Evolutionary conservation across 2,329 filamentous ascomycete species (phyloP).

Genomic region (Xylaria sp.): DNA sequence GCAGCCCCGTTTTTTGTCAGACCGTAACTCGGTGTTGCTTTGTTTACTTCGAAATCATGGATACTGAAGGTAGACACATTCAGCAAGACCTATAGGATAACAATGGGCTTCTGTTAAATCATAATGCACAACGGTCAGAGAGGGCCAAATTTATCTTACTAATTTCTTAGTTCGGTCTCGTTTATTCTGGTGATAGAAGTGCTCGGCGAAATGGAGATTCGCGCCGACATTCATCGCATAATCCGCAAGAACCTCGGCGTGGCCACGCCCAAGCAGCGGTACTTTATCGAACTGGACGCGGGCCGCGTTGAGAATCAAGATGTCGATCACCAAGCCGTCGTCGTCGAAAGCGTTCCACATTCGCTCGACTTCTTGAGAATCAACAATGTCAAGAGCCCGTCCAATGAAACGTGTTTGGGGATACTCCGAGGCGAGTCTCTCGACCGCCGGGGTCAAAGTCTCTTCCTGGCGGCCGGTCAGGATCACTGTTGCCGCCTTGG

Average conservation of each 20-base stretch:
- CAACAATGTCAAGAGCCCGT: neutral
- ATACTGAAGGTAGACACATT: constrained; percentile 10
- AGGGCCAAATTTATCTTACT: neutral
- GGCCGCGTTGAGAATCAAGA: neutral
- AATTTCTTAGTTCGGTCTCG: neutral
- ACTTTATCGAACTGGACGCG: neutral
- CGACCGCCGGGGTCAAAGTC: neutral
- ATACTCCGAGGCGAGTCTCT: neutral
- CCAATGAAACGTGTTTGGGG: neutral
- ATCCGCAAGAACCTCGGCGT: neutral
- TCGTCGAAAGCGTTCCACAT: neutral
- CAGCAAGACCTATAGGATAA: neutral
- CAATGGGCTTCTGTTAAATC: neutral
- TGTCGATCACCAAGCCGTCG: neutral
- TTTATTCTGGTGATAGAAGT: neutral
- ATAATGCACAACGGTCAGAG: neutral
- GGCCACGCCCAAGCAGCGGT: neutral
- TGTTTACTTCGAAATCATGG: constrained; percentile 9
- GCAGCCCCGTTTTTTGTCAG: constrained; percentile 12
- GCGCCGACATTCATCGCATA: neutral
- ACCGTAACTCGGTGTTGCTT: constrained; percentile 2
- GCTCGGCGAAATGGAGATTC: neutral
- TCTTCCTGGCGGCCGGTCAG: neutral
- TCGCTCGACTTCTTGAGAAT: neutral
- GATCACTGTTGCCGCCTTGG: neutral